Percentiles rank a stretch among this genome's conserved stretches.
Conservation (phyloP, 1,284 basidiomycete species). For the Athelia psychrophila region DNA sequence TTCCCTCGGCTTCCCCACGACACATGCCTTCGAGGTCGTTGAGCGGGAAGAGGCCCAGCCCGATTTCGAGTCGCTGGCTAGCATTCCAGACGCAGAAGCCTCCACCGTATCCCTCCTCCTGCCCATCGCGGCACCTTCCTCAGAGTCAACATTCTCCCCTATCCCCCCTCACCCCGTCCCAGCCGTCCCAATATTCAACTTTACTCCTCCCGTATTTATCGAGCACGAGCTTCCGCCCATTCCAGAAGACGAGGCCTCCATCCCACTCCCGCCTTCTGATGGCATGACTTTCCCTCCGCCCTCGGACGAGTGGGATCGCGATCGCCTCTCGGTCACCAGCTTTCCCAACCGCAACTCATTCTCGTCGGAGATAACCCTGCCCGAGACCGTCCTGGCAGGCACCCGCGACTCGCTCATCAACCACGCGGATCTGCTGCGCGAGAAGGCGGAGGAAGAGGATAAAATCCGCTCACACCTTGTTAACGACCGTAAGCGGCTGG, state of each 20-base stretch:
- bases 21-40: not conserved
- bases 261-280: not conserved
- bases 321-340: not conserved
- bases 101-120: not conserved
- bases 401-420: not conserved
- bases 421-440: not conserved
- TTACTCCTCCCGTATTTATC: not conserved
- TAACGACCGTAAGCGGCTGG: not conserved
- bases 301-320: not conserved
- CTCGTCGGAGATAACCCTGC: not conserved
- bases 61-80: not conserved
- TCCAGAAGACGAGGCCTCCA: not conserved
- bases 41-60: not conserved
- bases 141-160: not conserved
- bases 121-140: not conserved
- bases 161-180: not conserved
- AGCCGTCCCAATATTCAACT: not conserved
- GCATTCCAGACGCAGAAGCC: not conserved
- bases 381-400: not conserved
- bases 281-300: not conserved
- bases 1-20: not conserved
- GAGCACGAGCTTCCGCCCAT: not conserved
- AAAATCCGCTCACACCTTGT: not conserved
- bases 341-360: not conserved
- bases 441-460: slow-evolving; percentile 1